Evolutionary conservation across 345 rosid species (phyloP).

Genomic region (Draba incana): DNA sequence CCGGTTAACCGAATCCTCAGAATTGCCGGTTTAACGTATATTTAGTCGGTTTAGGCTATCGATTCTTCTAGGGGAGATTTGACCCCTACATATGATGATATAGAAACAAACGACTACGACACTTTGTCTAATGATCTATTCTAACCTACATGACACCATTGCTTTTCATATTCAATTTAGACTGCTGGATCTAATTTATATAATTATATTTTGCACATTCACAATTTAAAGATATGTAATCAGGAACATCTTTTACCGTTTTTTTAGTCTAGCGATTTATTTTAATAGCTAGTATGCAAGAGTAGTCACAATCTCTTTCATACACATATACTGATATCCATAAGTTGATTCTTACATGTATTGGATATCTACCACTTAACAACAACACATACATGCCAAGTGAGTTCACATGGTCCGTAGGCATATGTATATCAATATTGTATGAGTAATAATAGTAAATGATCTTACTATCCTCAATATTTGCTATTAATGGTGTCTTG

Average conservation of each 20-base stretch:
- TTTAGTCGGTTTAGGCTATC: too few relatives aligned
- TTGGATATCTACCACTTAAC: constrained; percentile 18
- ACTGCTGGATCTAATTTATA: constrained; percentile 9
- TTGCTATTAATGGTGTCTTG: too few relatives aligned
- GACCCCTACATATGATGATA: too few relatives aligned
- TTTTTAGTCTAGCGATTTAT: not conserved
- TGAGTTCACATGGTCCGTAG: constrained; percentile 30
- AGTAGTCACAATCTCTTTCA: constrained; percentile 24
- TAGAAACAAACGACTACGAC: constrained; percentile 12
- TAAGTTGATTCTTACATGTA: constrained; percentile 11
- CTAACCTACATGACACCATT: constrained; percentile 22
- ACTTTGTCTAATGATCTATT: constrained; percentile 20
- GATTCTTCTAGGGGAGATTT: too few relatives aligned
- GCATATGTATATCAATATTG: not conserved
- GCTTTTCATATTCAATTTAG: constrained; percentile 25
- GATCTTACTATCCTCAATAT: too few relatives aligned
- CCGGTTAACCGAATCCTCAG: too few relatives aligned
- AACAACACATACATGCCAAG: constrained; percentile 24
- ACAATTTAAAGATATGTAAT: not conserved
- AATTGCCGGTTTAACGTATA: too few relatives aligned
- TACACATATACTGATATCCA: too few relatives aligned
- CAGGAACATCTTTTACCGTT: not conserved
- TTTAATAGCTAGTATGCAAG: constrained; percentile 7
- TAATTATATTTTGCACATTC: constrained; percentile 1
- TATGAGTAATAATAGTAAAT: too few relatives aligned